Percentiles rank a stretch among this genome's conserved stretches.
These are phyloP conservation scores for Lolium rigidum DNA, from an alignment of 176 grass and related monocot species.

Conservation along the genomic window DNA sequence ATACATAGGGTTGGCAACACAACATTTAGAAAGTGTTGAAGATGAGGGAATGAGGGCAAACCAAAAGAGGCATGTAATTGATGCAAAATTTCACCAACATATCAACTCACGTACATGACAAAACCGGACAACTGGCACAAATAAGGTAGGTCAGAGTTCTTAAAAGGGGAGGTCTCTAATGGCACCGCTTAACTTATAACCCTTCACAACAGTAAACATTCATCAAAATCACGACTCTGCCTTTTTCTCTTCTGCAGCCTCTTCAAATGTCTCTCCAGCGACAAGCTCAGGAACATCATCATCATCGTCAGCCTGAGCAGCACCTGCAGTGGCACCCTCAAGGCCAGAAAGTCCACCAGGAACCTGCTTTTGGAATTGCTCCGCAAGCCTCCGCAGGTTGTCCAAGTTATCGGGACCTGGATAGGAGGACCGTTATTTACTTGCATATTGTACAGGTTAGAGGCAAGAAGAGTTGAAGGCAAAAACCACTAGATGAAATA, in stretches of 20 bases:
- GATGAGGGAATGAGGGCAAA: not conserved
- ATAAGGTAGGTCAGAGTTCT: conserved; percentile 56
- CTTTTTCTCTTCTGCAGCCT: conserved; percentile 81
- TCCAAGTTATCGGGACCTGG: conserved; percentile 97
- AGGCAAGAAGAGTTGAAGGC: too few relatives aligned
- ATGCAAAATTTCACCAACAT: conserved; percentile 51
- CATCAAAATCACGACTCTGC: conserved; percentile 51
- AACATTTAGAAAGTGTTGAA: not conserved
- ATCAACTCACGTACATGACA: conserved; percentile 35
- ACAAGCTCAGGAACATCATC: conserved; percentile 95
- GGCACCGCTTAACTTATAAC: conserved; percentile 34
- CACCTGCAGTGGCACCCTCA: conserved; percentile 47
- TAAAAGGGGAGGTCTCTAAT: conserved; percentile 48
- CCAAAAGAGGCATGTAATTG: conserved; percentile 42
- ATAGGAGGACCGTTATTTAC: conserved; percentile 10
- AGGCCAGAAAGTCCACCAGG: conserved; percentile 53
- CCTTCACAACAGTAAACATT: conserved; percentile 17
- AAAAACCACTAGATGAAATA: too few relatives aligned
- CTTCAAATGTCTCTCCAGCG: conserved; percentile 90
- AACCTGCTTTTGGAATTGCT: conserved; percentile 92
- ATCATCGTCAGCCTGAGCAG: conserved; percentile 59
- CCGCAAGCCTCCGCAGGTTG: conserved; percentile 86
- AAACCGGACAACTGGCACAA: conserved; percentile 55
- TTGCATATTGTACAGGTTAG: not conserved
- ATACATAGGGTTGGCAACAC: not conserved